These are phyloP conservation scores for Rubus idaeus DNA, from an alignment of 306 rosid species.

Conservation along the genomic window DNA sequence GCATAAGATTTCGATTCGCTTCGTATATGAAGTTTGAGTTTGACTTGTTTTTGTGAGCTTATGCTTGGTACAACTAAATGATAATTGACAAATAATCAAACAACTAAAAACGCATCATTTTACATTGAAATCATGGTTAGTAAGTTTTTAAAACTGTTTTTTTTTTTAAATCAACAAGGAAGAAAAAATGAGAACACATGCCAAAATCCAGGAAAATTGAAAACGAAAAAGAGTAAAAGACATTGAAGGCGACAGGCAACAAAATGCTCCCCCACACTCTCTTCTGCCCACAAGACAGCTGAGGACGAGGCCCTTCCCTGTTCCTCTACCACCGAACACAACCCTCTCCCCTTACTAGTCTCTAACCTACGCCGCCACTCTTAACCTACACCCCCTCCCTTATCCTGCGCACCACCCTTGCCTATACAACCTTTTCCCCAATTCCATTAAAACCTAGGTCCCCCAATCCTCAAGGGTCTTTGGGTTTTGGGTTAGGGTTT, in stretches of 20 bases:
- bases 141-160: too few species aligned
- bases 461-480: slow-evolving; percentile 25
- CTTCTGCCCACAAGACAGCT: slow-evolving; percentile 44
- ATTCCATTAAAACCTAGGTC: slow-evolving; percentile 22
- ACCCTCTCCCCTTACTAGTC: slow-evolving; percentile 19
- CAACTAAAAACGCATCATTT: too few species aligned
- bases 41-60: too few species aligned
- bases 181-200: too few species aligned
- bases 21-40: too few species aligned
- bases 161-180: too few species aligned
- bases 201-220: neutral
- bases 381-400: slow-evolving; percentile 11
- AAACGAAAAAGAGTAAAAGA: too few species aligned
- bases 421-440: slow-evolving; percentile 11
- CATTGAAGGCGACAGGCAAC: slow-evolving; percentile 39
- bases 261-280: slow-evolving; percentile 56
- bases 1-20: too few species aligned
- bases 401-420: slow-evolving; percentile 33
- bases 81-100: too few species aligned
- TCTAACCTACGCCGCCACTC: slow-evolving; percentile 19
- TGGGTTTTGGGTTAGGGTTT: slow-evolving; percentile 57
- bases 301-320: slow-evolving; percentile 52
- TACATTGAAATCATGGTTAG: too few species aligned
- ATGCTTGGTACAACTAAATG: too few species aligned
- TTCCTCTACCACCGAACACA: slow-evolving; percentile 80